Evolutionary conservation across 106 monocot species (phyloP).

Genomic region (Alisma plantagoaquatica): DNA sequence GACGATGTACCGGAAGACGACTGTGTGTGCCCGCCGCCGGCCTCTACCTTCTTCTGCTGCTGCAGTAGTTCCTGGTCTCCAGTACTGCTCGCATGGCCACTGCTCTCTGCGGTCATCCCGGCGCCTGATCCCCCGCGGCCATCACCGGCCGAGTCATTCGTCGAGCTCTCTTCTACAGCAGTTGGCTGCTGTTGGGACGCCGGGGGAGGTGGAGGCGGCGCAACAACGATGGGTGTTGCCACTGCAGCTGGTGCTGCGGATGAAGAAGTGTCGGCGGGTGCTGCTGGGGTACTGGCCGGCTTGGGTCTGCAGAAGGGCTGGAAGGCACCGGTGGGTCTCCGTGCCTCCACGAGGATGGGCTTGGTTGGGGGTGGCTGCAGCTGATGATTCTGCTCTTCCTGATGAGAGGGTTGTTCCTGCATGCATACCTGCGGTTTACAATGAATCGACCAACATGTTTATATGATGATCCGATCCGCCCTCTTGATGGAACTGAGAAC

Average conservation of each 20-base stretch:
- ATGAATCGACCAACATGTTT: no score
- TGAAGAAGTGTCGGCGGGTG: no score
- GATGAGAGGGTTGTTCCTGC: neutral
- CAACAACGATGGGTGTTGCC: no score
- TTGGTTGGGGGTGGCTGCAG: no score
- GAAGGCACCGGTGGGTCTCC: slow-evolving; percentile 42
- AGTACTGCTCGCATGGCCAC: slow-evolving; percentile 7
- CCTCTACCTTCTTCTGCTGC: no score
- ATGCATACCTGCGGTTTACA: no score
- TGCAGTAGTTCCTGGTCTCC: no score
- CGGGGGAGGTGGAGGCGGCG: no score
- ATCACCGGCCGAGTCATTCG: slow-evolving; percentile 3
- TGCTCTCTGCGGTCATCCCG: slow-evolving; percentile 19
- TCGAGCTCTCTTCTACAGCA: slow-evolving; percentile 14
- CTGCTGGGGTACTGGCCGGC: neutral
- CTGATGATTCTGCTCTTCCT: slow-evolving; percentile 6
- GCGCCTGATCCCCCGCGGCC: slow-evolving; percentile 6
- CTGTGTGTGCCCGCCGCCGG: no score
- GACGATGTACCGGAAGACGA: no score
- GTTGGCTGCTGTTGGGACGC: neutral
- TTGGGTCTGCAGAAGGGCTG: slow-evolving; percentile 59
- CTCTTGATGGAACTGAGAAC: slow-evolving; percentile 1
- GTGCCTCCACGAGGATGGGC: slow-evolving; percentile 35
- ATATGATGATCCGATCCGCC: no score
- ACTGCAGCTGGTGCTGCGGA: neutral